Evolutionary conservation across 2,329 filamentous ascomycete genomes (phyloP).

Genomic region (Xylaria arbuscula): DNA sequence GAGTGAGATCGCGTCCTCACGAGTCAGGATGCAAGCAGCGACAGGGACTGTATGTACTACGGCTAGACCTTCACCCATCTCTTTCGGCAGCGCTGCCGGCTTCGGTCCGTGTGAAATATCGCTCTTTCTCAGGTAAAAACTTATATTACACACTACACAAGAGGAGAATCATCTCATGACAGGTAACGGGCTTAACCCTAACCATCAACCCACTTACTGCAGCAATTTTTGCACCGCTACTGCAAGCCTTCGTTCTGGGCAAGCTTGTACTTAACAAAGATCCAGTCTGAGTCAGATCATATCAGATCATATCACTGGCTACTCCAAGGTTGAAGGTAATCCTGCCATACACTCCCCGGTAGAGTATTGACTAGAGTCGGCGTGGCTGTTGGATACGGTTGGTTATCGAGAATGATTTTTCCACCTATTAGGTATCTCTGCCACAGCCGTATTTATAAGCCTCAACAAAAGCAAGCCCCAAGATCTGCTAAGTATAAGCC

Average conservation of each 20-base stretch:
- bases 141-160: not conserved
- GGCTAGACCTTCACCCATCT: not conserved
- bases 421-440: not conserved
- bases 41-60: conserved; percentile 2
- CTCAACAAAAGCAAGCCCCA: not conserved
- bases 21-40: conserved; percentile 14
- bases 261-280: conserved; percentile 1
- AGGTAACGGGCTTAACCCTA: conserved; percentile 14
- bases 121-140: conserved; percentile 9
- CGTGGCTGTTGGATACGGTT: conserved; percentile 2
- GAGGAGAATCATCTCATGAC: conserved; percentile 8
- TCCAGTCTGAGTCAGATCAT: conserved; percentile 23
- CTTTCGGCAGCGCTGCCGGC: not conserved
- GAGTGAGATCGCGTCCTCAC: conserved; percentile 7
- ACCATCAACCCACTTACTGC: not conserved
- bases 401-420: conserved; percentile 4
- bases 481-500: not conserved
- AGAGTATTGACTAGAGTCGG: not conserved
- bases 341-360: conserved; percentile 3
- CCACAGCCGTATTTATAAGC: not conserved
- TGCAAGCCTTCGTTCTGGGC: conserved; percentile 27
- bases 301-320: conserved; percentile 12
- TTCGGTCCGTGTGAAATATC: not conserved
- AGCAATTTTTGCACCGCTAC: conserved; percentile 18
- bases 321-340: conserved; percentile 12